These are phyloP conservation scores for Fusarium sulawesiense DNA, from an alignment of 2,329 filamentous ascomycete genomes.

Conservation along the genomic window DNA sequence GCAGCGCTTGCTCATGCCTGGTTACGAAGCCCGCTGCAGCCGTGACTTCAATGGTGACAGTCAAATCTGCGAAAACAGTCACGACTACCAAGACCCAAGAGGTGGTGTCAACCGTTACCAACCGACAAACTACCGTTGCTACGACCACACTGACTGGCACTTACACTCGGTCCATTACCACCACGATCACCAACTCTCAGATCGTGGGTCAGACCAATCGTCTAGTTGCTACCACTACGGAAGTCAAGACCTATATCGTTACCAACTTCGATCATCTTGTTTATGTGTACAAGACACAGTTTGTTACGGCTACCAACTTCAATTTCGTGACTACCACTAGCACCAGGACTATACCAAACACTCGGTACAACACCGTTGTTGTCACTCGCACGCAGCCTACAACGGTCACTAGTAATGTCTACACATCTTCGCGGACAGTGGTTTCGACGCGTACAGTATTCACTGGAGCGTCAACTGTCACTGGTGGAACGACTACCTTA, in stretches of 20 bases:
- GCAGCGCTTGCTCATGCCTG: background rate
- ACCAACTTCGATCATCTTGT: background rate
- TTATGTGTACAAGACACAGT: background rate
- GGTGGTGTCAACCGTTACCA: background rate
- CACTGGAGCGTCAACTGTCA: background rate
- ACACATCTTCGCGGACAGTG: background rate
- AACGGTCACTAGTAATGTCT: background rate
- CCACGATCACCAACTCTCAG: background rate
- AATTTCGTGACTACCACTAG: background rate
- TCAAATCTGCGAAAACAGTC: background rate
- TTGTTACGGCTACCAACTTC: background rate
- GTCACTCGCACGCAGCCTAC: background rate
- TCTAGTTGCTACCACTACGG: background rate
- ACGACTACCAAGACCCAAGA: background rate
- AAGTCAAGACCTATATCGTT: background rate
- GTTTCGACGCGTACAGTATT: background rate
- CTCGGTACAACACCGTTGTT: background rate
- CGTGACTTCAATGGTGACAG: accelerated
- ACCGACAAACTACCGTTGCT: background rate
- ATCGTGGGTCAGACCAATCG: background rate
- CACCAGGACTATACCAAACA: background rate
- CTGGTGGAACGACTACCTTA: background rate
- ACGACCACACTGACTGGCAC: background rate
- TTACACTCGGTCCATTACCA: background rate
- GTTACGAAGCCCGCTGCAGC: background rate